These are phyloP conservation scores for Cercospora zeae-maydis DNA, from an alignment of 2,329 filamentous ascomycete genomes.

Conservation along the genomic window DNA sequence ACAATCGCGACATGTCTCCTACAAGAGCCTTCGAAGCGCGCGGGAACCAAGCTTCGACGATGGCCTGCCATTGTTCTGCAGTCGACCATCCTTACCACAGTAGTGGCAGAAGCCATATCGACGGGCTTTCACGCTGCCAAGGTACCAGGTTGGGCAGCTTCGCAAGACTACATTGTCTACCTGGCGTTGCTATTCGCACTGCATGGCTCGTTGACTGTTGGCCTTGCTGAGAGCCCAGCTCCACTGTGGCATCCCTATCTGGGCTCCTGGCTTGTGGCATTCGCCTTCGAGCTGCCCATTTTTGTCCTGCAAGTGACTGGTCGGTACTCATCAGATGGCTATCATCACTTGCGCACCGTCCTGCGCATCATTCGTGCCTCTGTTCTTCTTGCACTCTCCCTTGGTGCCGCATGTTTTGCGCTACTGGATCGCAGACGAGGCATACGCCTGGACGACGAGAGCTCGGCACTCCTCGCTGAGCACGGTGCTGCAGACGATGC, in stretches of 20 bases:
- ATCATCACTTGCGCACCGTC: slow-evolving; percentile 13
- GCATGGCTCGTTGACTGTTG: slow-evolving; percentile 26
- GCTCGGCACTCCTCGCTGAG: slow-evolving; percentile 26
- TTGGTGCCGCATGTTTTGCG: slow-evolving; percentile 16
- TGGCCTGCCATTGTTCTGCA: slow-evolving; percentile 23
- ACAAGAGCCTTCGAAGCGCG: slow-evolving; percentile 24
- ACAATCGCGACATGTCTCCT: slow-evolving; percentile 30
- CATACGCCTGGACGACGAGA: slow-evolving; percentile 23
- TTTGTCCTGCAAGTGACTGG: slow-evolving; percentile 17
- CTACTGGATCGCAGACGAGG: slow-evolving; percentile 20
- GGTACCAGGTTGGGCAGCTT: slow-evolving; percentile 13
- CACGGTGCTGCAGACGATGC: neutral
- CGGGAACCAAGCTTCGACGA: slow-evolving; percentile 17
- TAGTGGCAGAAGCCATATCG: slow-evolving; percentile 23
- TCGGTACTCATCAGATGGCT: slow-evolving; percentile 12
- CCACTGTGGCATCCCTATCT: slow-evolving; percentile 34
- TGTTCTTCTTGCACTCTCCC: slow-evolving; percentile 16
- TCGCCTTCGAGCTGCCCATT: slow-evolving; percentile 26
- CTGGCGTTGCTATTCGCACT: slow-evolving; percentile 20
- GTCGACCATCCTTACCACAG: slow-evolving; percentile 18
- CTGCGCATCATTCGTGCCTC: slow-evolving; percentile 21
- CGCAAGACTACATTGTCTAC: slow-evolving; percentile 29
- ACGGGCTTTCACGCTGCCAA: slow-evolving; percentile 21
- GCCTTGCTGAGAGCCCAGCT: slow-evolving; percentile 25
- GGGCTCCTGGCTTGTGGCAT: slow-evolving; percentile 27